Conservation (phyloP, 371 early-diverging fungal genomes). For the Rhizopus delemar region DNA sequence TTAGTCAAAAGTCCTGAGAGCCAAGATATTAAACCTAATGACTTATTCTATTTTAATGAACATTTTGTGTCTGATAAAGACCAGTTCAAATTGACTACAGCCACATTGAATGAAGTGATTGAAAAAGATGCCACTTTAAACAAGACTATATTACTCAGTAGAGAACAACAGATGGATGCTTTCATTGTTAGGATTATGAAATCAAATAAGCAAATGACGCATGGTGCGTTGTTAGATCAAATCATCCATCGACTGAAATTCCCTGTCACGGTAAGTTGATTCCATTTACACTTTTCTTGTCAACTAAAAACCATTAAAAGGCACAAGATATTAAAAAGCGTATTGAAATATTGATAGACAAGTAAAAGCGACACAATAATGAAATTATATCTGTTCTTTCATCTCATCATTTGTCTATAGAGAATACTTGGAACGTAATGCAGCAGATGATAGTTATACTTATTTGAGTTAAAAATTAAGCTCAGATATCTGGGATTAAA, state of each 20-base stretch:
- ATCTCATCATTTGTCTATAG: constrained; percentile 17
- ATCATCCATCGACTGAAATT: constrained; percentile 78
- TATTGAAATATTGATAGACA: constrained; percentile 87
- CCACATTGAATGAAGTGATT: constrained; percentile 80
- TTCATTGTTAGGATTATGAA: constrained; percentile 96
- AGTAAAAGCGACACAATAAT: constrained; percentile 24
- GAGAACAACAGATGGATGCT: constrained; percentile 81
- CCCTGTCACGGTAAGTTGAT: constrained; percentile 64
- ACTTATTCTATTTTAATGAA: constrained; percentile 71
- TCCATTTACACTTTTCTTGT: neutral
- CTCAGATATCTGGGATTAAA: no score
- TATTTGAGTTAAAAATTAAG: constrained; percentile 16
- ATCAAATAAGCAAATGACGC: constrained; percentile 66
- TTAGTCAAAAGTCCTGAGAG: constrained; percentile 65
- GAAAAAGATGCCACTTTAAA: constrained; percentile 73
- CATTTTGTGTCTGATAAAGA: constrained; percentile 62
- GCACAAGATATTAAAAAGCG: constrained; percentile 81
- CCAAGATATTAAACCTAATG: constrained; percentile 56
- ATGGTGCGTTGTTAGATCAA: constrained; percentile 71
- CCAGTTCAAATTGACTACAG: constrained; percentile 83
- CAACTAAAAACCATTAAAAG: constrained; percentile 31
- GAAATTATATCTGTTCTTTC: neutral
- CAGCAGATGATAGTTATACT: constrained; percentile 28
- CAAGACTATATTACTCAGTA: constrained; percentile 73
- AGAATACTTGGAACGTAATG: constrained; percentile 36